Percentiles rank a stretch among this genome's conserved stretches.
These are phyloP conservation scores for Ogataea paradorogensis DNA, from an alignment of 805 yeast species.

Conservation along the genomic window DNA sequence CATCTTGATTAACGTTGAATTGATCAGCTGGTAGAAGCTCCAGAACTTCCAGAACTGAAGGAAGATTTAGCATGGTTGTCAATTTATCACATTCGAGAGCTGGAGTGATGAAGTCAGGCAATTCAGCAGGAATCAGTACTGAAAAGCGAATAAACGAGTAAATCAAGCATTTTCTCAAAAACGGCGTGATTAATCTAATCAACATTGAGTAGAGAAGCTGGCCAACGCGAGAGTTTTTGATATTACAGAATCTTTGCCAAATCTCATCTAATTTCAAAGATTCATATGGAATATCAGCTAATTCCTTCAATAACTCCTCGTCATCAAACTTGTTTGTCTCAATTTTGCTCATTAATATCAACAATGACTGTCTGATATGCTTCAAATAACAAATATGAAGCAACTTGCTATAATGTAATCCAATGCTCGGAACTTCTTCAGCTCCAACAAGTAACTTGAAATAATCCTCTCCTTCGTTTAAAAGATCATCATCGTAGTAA, in stretches of 20 bases:
- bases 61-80: conserved; percentile 47
- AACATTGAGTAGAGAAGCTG: conserved; percentile 50
- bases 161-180: conserved; percentile 59
- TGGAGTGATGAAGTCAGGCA: conserved; percentile 19
- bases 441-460: conserved; percentile 51
- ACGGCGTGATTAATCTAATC: conserved; percentile 58
- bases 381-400: conserved; percentile 48
- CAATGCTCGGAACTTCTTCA: conserved; percentile 45
- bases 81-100: conserved; percentile 54
- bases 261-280: conserved; percentile 16
- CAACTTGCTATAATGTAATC: conserved; percentile 45
- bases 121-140: conserved; percentile 32
- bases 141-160: conserved; percentile 55
- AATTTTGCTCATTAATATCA: conserved; percentile 21
- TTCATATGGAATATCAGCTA: conserved; percentile 13
- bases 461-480: conserved; percentile 43
- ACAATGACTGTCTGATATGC: conserved; percentile 48
- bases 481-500: conserved; percentile 34
- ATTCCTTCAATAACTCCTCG: conserved; percentile 7
- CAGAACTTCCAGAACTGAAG: conserved; percentile 33
- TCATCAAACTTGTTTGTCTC: conserved; percentile 5
- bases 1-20: conserved; percentile 10
- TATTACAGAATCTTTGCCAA: conserved; percentile 27
- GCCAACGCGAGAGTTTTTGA: conserved; percentile 32
- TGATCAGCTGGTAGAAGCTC: conserved; percentile 14